Conservation (phyloP, 1,139 yeast genomes). For the Ogataea hybrid region DNA sequence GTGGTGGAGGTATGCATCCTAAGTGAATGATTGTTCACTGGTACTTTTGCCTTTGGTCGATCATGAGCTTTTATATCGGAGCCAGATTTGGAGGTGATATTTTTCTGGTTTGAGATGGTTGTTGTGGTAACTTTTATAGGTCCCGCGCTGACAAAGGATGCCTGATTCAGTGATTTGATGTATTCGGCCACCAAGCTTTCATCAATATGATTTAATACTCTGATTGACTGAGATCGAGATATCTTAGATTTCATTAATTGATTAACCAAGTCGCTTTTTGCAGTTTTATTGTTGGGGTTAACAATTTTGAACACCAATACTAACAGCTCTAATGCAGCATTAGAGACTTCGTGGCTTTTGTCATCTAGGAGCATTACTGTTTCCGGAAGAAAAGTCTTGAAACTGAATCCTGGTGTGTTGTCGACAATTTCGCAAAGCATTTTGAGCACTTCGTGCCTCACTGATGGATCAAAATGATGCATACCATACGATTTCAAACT, state of each 20-base stretch:
- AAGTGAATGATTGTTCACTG: background rate
- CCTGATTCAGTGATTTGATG: constrained; percentile 7
- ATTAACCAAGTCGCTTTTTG: constrained; percentile 47
- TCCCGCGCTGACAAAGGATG: constrained; percentile 25
- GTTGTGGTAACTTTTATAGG: constrained; percentile 21
- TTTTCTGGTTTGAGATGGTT: background rate
- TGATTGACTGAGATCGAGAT: constrained; percentile 30
- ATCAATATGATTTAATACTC: constrained; percentile 37
- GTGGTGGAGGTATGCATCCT: too few species aligned
- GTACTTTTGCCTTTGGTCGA: constrained; percentile 1
- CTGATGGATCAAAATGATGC: constrained; percentile 37
- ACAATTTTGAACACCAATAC: constrained; percentile 38
- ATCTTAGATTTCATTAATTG: constrained; percentile 46
- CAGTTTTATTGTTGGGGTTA: constrained; percentile 37
- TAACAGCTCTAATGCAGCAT: constrained; percentile 37
- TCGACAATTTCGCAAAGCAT: constrained; percentile 38
- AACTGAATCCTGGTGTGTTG: constrained; percentile 39
- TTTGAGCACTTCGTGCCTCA: constrained; percentile 44
- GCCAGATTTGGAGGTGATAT: background rate
- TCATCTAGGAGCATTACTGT: constrained; percentile 41
- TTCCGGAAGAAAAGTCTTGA: constrained; percentile 41
- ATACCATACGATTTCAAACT: constrained; percentile 52
- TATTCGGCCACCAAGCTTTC: constrained; percentile 23
- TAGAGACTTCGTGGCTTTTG: constrained; percentile 31
- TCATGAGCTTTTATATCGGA: constrained; percentile 6